Base-by-base conservation (phyloP, 371 early-diverging fungal genomes). In the Apophysomyces sp. region DNA sequence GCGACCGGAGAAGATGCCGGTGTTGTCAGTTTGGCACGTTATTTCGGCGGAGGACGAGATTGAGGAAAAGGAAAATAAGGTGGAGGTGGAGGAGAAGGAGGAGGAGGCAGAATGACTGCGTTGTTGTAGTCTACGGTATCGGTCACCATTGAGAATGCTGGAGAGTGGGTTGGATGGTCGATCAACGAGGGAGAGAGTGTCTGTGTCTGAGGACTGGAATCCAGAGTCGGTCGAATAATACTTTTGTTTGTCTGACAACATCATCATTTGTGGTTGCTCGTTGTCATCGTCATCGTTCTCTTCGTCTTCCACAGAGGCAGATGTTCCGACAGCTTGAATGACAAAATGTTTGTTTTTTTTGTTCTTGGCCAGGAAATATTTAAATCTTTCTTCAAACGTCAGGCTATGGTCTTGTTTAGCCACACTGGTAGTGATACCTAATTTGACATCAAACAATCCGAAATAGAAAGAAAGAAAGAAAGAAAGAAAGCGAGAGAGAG, bases 361-460 rank as follows among this genome's bases (percentile, higher is more conserved):
- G 61, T 71, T 72, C 32, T 62, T 72, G 26, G 78, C 78, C 28
- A 78, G 36, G 57, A 78, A 78, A 36, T 78, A 78, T 57, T 71
- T 78, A 61, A 78, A 78, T 56, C 75, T 68, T 49, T 74, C 56
- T 40, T 78, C 71, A 67, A 78, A 78, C 60, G 63, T 74, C 75
- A 53, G 65, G 57, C 65, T 68, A 65, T 44, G 21, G 29, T 61
- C 57, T 63, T 69, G 60, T 18, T 68, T 72, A 13, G 65, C 71
- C 18, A 78, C 66, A 62, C 65, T 74, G 51, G 71, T 72, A 36
- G 78, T 70, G 49, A 78, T 60, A 54, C 73, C 78, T 78, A 41
- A 4, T 13, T 26, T 12, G n/a, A n/a, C n/a, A n/a, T n/a, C n/a
- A n/a, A n/a, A n/a, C n/a, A n/a, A n/a, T n/a, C n/a, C n/a, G n/a